phyloP scores from a whole-genome alignment of 106 monocot species.

The Dendrobium nobile region DNA sequence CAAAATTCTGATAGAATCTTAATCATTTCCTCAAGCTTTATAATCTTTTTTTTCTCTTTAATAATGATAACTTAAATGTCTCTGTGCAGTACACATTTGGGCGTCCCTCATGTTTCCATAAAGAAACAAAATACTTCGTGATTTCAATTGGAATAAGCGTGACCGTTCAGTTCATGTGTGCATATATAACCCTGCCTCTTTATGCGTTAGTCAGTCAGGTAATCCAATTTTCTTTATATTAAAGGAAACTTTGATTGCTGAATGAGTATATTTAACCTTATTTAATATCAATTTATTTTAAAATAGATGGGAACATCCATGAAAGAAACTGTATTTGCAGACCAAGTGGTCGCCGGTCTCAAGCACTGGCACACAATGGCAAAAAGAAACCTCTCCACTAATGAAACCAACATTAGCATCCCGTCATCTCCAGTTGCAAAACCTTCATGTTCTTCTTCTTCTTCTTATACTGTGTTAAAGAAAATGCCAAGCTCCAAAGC shows the following conservation, averaged over 20 bases:
- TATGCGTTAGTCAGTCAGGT: conserved; percentile 53
- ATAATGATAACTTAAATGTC: too few relatives aligned
- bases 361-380: conserved; percentile 35
- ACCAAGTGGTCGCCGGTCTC: conserved; percentile 23
- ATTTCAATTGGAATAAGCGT: conserved; percentile 20
- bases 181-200: conserved; percentile 45
- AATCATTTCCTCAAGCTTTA: too few relatives aligned
- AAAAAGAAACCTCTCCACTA: conserved; percentile 15
- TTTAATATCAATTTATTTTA: too few relatives aligned
- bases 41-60: too few relatives aligned
- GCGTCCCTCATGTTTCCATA: conserved; percentile 31
- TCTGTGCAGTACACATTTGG: conserved; percentile 44
- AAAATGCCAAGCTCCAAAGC: neutral
- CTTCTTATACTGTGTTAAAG: neutral
- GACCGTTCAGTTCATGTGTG: conserved; percentile 38
- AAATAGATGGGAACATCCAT: conserved; percentile 47
- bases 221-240: neutral
- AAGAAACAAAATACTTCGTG: conserved; percentile 8
- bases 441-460: neutral
- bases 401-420: neutral
- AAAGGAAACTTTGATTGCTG: too few relatives aligned
- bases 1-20: too few relatives aligned
- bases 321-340: conserved; percentile 37
- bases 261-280: too few relatives aligned
- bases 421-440: neutral